These are phyloP conservation scores for Ustilago loliicola DNA, from an alignment of 1,284 basidiomycete species.

Conservation along the genomic window DNA sequence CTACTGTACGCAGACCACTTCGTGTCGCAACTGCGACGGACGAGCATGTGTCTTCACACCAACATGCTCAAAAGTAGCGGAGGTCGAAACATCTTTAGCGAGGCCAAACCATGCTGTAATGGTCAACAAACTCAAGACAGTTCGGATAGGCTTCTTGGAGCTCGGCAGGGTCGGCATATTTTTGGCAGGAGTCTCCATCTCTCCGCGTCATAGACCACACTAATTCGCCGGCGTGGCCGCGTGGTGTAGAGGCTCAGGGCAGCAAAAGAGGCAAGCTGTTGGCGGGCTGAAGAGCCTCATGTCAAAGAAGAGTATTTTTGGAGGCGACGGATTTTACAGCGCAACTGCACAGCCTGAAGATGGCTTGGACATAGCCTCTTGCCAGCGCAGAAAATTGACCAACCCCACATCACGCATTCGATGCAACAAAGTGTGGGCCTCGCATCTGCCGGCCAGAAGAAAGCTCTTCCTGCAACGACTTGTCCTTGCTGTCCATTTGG, in stretches of 20 bases:
- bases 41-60: neutral
- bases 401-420: neutral
- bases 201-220: neutral
- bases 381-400: neutral
- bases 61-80: neutral
- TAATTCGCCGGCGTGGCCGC: slow-evolving; percentile 6
- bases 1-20: neutral
- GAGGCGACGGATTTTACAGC: neutral
- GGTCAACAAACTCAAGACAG: neutral
- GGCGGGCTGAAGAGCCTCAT: neutral
- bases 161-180: slow-evolving; percentile 15
- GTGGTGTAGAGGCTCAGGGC: slow-evolving; percentile 1
- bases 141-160: neutral
- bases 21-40: neutral
- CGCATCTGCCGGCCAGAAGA: neutral
- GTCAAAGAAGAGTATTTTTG: slow-evolving; percentile 3
- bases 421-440: neutral
- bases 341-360: neutral
- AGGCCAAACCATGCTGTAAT: slow-evolving; percentile 2
- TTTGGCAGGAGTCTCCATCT: slow-evolving; percentile 8
- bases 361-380: slow-evolving; percentile 4
- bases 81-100: slow-evolving; percentile 1
- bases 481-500: neutral
- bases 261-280: neutral
- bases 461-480: neutral